Evolutionary conservation across 2,329 filamentous ascomycete species (phyloP), one percentile per base, ranked within the genome.

Genomic region (Hypoxylon sp.): DNA sequence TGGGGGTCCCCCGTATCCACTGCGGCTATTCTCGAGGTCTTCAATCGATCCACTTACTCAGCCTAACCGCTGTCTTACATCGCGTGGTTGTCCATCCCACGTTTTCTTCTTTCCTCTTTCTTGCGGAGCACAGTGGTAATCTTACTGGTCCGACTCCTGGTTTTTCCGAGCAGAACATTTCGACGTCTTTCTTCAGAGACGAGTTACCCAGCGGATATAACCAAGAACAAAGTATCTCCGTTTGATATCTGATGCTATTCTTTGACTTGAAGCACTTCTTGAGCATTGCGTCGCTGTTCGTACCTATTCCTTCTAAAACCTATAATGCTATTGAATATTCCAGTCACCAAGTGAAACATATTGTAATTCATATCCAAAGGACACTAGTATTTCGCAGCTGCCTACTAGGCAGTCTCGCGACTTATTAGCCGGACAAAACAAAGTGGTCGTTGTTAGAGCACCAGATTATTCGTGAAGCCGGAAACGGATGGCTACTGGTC

Each of bases 1-100:
- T 43, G 20, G 53, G 43, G 57, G 24, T 29, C 13, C 8, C 9
- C n/a, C 11, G 29, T 8, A 35, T 56, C 57, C 55, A 61, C 58
- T 58, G 55, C 61, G 61, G 61, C 58, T 62, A 62, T 62, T 57
- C 35, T 33, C 21, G n/a, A n/a, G 48, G 53, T 45, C n/a, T n/a
- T n/a, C n/a, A n/a, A 45, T 60, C 53, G 20, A 18, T 33, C 4
- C 17, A 51, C 42, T 50, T 27, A 41, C 35, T 27, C 46, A 21
- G 41, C 15, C 42, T 51, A 21, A 50, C 26, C 45, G 48, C 31
- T n/a, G 42, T 54, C 35, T 52, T 29, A 46, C 42, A 40, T 48
- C 55, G 18, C 40, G 48, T 55, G 47, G 40, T 48, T 55, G 26
- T 21, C 42, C 45, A 62, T 48, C 52, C 48, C 52, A 60, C 55